These are phyloP conservation scores for Fusarium haematococcum DNA, from an alignment of 2,329 filamentous ascomycete genomes.

Conservation along the genomic window DNA sequence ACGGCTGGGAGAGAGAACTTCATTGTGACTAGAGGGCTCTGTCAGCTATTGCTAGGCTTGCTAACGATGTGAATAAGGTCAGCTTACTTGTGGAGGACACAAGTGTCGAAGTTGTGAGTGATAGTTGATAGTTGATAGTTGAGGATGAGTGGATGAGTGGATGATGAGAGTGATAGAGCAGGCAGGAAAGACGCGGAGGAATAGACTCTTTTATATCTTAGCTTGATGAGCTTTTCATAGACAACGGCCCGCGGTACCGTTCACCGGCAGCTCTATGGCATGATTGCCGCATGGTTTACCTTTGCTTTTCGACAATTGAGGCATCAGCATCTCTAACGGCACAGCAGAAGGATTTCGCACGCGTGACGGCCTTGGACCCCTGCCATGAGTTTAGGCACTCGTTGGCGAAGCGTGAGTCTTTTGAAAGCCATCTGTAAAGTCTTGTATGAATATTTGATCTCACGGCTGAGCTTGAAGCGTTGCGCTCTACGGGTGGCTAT, in stretches of 20 bases:
- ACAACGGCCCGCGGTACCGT: neutral
- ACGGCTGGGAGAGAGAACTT: neutral
- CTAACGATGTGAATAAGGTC: neutral
- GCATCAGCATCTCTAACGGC: neutral
- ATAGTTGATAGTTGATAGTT: neutral
- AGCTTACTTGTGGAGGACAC: neutral
- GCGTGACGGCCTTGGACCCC: neutral
- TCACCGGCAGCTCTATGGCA: neutral
- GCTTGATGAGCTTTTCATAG: rapidly evolving
- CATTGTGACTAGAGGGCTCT: neutral
- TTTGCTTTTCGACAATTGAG: neutral
- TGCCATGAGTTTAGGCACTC: neutral
- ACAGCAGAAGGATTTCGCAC: neutral
- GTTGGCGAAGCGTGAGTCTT: neutral
- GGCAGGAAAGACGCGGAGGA: neutral
- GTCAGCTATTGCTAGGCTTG: neutral
- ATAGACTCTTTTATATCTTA: neutral
- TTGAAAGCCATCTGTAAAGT: neutral
- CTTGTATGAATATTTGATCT: neutral
- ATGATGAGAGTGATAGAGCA: neutral
- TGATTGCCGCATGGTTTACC: neutral
- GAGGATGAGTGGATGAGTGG: neutral
- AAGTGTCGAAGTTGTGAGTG: neutral
- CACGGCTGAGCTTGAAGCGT: neutral
- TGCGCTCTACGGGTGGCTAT: neutral